A percentile compares a stretch with the other conserved stretches of the same genome.
These are phyloP conservation scores for Pythium aristosporum DNA, from an alignment of 352 stramenopile species.

Conservation along the genomic window DNA sequence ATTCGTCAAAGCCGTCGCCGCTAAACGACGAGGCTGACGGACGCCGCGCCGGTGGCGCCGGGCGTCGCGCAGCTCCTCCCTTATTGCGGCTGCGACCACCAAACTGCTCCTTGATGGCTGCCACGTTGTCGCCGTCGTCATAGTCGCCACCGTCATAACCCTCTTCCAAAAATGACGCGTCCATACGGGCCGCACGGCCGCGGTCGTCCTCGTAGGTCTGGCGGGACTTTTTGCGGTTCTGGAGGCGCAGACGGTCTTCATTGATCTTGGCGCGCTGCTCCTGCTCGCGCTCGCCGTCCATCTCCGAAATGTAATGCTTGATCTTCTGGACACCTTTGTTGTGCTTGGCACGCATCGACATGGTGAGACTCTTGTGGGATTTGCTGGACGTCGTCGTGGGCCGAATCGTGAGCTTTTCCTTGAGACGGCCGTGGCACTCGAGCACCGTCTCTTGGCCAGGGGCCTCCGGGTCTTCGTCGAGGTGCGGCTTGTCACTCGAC, in stretches of 20 bases:
- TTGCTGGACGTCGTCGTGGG: conserved; percentile 81
- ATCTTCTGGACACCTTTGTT: conserved; percentile 88
- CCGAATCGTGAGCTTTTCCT: conserved; percentile 86
- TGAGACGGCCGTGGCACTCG: conserved; percentile 80
- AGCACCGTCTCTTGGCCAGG: conserved; percentile 75
- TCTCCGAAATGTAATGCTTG: conserved; percentile 85
- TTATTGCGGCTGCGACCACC: conserved; percentile 41
- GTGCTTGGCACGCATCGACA: conserved; percentile 88
- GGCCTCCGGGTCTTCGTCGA: conserved; percentile 56
- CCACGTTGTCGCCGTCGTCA: conserved; percentile 82
- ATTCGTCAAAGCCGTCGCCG: conserved; percentile 81
- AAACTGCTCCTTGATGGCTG: conserved; percentile 84
- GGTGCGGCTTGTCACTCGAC: conserved; percentile 60
- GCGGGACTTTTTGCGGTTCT: conserved; percentile 85
- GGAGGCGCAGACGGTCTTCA: conserved; percentile 77
- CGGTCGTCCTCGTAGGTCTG: conserved; percentile 82
- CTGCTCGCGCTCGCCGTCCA: conserved; percentile 80
- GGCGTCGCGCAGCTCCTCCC: conserved; percentile 27
- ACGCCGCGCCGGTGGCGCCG: conserved; percentile 34
- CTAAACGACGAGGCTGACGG: conserved; percentile 39
- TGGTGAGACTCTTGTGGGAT: conserved; percentile 85
- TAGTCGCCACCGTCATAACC: conserved; percentile 76
- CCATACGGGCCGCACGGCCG: conserved; percentile 71
- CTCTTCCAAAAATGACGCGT: conserved; percentile 82
- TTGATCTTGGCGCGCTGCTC: conserved; percentile 85